Conservation (phyloP, 2,329 filamentous ascomycete genomes). For the Botryotinia calthae region DNA sequence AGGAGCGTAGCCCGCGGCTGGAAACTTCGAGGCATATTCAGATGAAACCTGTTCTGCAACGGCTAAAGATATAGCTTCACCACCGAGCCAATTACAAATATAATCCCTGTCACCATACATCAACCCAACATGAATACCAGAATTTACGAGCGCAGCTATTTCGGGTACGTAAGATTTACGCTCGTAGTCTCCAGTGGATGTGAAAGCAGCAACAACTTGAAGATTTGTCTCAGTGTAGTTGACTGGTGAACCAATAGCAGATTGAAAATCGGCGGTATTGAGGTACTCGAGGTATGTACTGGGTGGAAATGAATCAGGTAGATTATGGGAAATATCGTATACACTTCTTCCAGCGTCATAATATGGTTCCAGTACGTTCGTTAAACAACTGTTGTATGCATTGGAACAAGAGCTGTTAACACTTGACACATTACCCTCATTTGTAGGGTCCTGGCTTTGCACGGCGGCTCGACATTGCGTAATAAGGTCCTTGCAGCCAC, state of each 20-base stretch:
- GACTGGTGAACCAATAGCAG: conserved; percentile 60
- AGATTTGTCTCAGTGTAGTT: conserved; percentile 55
- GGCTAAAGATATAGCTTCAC: conserved; percentile 66
- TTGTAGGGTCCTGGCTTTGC: conserved; percentile 42
- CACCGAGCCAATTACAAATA: conserved; percentile 70
- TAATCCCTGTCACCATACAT: conserved; percentile 67
- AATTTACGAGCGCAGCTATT: conserved; percentile 58
- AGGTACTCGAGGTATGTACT: conserved; percentile 62
- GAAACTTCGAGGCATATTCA: conserved; percentile 55
- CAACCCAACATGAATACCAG: conserved; percentile 66
- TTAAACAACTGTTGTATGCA: conserved; percentile 39
- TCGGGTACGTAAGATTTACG: conserved; percentile 59
- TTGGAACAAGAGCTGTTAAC: conserved; percentile 40
- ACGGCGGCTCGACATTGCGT: conserved; percentile 49
- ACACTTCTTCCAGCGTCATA: conserved; percentile 38
- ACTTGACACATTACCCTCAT: conserved; percentile 41
- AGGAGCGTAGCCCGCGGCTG: conserved; percentile 66
- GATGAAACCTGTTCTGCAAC: conserved; percentile 51
- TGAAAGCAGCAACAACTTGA: conserved; percentile 49
- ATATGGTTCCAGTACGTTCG: conserved; percentile 39
- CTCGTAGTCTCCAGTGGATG: conserved; percentile 57
- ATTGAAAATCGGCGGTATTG: conserved; percentile 58
- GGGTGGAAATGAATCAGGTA: conserved; percentile 60
- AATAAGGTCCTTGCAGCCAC: conserved; percentile 56
- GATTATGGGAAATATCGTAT: conserved; percentile 40